Percentiles rank a stretch among this genome's conserved stretches.
These are phyloP conservation scores for Kwoniella bestiolae DNA, from an alignment of 768 basidiomycete species.

Conservation along the genomic window DNA sequence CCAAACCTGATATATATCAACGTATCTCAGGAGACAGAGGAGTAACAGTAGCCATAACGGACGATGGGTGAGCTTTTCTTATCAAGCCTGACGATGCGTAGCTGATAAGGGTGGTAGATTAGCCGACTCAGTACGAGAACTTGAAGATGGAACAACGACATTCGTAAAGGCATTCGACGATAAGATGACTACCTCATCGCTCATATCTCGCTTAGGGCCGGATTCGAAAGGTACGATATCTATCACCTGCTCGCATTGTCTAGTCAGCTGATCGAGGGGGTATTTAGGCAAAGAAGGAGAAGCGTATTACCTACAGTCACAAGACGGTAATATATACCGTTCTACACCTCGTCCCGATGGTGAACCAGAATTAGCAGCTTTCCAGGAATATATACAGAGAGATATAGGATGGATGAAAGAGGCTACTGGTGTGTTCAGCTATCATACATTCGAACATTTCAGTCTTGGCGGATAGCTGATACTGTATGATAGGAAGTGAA, in stretches of 20 bases:
- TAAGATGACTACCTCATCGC: conserved; percentile 67
- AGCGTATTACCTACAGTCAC: conserved; percentile 80
- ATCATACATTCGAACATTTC: conserved; percentile 9
- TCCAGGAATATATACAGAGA: conserved; percentile 70
- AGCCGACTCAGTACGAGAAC: conserved; percentile 71
- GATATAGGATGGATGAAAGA: conserved; percentile 76
- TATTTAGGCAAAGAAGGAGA: conserved; percentile 45
- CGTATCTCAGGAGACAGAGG: conserved; percentile 67
- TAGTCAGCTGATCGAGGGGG: conserved; percentile 1
- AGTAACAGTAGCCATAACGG: conserved; percentile 79
- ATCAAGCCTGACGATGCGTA: background rate
- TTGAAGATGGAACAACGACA: conserved; percentile 64
- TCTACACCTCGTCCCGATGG: conserved; percentile 13
- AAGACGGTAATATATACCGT: conserved; percentile 82
- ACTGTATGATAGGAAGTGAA: conserved; percentile 58
- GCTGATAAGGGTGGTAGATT: conserved; percentile 60
- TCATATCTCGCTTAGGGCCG: conserved; percentile 61
- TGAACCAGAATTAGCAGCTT: conserved; percentile 64
- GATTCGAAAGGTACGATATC: conserved; percentile 24
- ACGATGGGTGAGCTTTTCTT: conserved; percentile 69
- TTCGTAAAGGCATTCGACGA: conserved; percentile 77
- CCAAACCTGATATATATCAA: conserved; percentile 58
- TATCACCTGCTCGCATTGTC: background rate
- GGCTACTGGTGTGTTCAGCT: conserved; percentile 68
- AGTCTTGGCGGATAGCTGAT: background rate